phyloP scores from a whole-genome alignment of 495 filamentous ascomycete species.

The Annulohypoxylon maeteangense region DNA sequence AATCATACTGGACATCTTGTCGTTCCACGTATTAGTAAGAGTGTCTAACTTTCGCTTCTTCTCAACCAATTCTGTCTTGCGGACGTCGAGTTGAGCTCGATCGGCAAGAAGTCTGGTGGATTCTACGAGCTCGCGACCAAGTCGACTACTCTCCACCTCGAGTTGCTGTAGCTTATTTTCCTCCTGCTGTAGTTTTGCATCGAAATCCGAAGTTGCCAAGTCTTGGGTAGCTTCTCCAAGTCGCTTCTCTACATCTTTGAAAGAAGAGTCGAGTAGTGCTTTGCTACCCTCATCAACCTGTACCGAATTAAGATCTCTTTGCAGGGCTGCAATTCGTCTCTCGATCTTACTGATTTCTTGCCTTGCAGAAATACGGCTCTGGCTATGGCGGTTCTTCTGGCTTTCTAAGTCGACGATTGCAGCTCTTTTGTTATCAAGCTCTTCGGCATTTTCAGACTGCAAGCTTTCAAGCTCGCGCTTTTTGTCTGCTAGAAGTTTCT shows the following conservation, averaged over 20 bases:
- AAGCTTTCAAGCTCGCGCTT: constrained; percentile 76
- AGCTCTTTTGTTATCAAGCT: constrained; percentile 72
- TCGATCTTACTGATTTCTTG: constrained; percentile 77
- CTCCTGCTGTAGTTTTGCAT: constrained; percentile 70
- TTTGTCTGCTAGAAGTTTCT: constrained; percentile 80
- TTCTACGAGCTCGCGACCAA: constrained; percentile 81
- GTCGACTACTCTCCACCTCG: constrained; percentile 72
- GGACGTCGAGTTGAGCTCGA: constrained; percentile 79
- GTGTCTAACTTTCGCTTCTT: constrained; percentile 76
- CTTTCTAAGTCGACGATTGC: constrained; percentile 75
- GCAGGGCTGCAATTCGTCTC: constrained; percentile 67
- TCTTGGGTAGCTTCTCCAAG: constrained; percentile 71
- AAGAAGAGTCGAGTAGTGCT: constrained; percentile 75
- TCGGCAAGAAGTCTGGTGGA: constrained; percentile 81
- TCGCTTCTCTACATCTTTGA: constrained; percentile 72
- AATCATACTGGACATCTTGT: constrained; percentile 71
- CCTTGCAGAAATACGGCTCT: constrained; percentile 75
- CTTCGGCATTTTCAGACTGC: constrained; percentile 75
- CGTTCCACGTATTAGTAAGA: constrained; percentile 76
- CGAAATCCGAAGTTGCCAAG: constrained; percentile 70
- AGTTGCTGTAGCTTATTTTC: constrained; percentile 71
- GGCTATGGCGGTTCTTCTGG: constrained; percentile 71
- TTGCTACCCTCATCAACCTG: constrained; percentile 85
- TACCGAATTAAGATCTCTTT: constrained; percentile 73
- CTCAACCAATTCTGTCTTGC: constrained; percentile 79